Conservation (phyloP, 768 basidiomycete genomes). For the Lentinula guzmanii region DNA sequence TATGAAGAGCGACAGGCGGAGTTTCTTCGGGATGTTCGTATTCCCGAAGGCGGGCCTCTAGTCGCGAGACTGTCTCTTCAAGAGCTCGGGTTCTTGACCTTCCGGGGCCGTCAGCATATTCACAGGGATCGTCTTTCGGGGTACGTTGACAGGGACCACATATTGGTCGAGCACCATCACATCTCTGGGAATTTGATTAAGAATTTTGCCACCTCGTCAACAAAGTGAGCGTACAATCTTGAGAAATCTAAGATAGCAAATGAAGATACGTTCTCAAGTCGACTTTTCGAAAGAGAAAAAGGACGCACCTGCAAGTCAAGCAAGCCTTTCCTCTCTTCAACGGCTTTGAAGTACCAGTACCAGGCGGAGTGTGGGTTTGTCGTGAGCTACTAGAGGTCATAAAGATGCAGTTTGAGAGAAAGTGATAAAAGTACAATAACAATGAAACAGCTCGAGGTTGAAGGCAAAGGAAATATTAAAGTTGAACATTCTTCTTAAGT, state of each 20-base stretch:
- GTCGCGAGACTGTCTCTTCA: conserved; percentile 50
- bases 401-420: neutral
- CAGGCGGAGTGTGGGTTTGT: neutral
- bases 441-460: neutral
- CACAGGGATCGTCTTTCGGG: conserved; percentile 62
- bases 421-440: neutral
- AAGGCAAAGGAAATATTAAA: neutral
- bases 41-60: conserved; percentile 53
- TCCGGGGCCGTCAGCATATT: conserved; percentile 61
- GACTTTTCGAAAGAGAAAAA: neutral
- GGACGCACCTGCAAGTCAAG: conserved; percentile 41
- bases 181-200: conserved; percentile 38
- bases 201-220: conserved; percentile 2
- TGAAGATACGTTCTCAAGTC: neutral
- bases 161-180: conserved; percentile 57
- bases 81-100: conserved; percentile 55
- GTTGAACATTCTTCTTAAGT: neutral
- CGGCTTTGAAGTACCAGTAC: conserved; percentile 25
- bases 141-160: conserved; percentile 59
- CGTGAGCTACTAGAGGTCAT: neutral
- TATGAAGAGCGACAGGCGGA: conserved; percentile 42
- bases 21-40: conserved; percentile 47
- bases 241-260: conserved; percentile 28
- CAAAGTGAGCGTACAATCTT: conserved; percentile 35
- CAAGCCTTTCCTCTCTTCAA: conserved; percentile 51